Evolutionary conservation across 768 basidiomycete species (phyloP).

Genomic region (Russula ochroleuca): DNA sequence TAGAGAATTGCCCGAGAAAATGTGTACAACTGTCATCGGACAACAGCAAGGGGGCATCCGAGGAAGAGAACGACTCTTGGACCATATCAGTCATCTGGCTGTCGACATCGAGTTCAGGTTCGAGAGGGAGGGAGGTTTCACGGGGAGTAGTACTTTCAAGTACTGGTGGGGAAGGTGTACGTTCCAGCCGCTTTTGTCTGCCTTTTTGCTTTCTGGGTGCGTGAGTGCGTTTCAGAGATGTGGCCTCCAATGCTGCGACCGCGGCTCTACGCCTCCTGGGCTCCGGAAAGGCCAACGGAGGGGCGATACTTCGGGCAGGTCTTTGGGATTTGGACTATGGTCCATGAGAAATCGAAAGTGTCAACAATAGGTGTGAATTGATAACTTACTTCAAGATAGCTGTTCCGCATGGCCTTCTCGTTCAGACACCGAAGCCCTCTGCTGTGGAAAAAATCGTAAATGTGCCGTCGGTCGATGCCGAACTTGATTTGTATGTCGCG

Average conservation of each 20-base stretch:
- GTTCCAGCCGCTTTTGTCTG: slow-evolving; percentile 7
- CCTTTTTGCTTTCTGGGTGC: slow-evolving; percentile 16
- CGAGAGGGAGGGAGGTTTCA: background rate
- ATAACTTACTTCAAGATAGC: slow-evolving; percentile 21
- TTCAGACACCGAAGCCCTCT: slow-evolving; percentile 37
- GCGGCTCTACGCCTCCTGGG: slow-evolving; percentile 25
- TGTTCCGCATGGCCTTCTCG: slow-evolving; percentile 27
- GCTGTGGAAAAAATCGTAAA: slow-evolving; percentile 76
- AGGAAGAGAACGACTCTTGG: background rate
- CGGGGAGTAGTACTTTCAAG: background rate
- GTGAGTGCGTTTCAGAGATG: slow-evolving; percentile 11
- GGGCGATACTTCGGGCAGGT: slow-evolving; percentile 8
- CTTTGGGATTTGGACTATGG: slow-evolving; percentile 11
- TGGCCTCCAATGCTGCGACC: slow-evolving; percentile 4
- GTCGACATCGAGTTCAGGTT: slow-evolving; percentile 10
- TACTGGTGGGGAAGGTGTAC: background rate
- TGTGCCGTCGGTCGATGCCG: slow-evolving; percentile 64
- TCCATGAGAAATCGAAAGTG: background rate
- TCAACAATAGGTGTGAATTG: background rate
- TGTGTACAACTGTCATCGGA: slow-evolving; percentile 6
- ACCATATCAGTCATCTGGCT: background rate
- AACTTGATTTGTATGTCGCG: slow-evolving; percentile 69
- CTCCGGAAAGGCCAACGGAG: slow-evolving; percentile 10
- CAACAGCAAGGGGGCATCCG: background rate
- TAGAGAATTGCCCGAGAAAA: slow-evolving; percentile 15